Evolutionary conservation across 139 green algal genomes (phyloP), one percentile per base, ranked within the genome.

Genomic region (Chlorella sp.): DNA sequence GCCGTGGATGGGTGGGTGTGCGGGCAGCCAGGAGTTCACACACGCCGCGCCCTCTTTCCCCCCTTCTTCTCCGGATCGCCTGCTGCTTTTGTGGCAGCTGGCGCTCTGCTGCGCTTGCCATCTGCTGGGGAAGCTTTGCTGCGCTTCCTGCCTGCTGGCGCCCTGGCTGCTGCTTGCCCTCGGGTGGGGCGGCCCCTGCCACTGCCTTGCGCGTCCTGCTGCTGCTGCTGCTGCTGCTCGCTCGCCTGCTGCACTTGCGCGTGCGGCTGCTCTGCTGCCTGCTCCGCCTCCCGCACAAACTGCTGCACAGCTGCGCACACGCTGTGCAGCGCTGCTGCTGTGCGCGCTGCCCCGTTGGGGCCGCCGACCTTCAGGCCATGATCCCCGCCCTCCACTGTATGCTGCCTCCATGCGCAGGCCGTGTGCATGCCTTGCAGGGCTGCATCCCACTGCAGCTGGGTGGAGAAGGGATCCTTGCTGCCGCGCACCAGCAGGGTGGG

Each of bases 401-500:
- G 83, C 63, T 89, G 73, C 82, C 86, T 57, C 62, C 51, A 63
- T 16, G 51, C 51, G 15, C 25, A 25, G 30, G 15, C 2, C 71
- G 68, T 60, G 6, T 23, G 12, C 81, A 93, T 80, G 4, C 79
- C 47, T 16, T 20, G 32, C 47, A 81, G 51, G 16, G 85, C 64
- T 47, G 72, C 78, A 57, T 83, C 57, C 67, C 87, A 93, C 56
- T 51, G 39, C 23, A 73, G 34, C 30, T 82, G 38, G 55, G 71
- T 44, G 34, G 67, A 86, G 70, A 94, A 94, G 2, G 55, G 34
- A 62, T 94, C 91, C 6, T 71, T 74, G 32, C 25, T 92, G 71
- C 91, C 91, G 1, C 89, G 73, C 9, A 94, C 84, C 44, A 94
- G 87, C 28, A 94, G 80, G 41, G 91, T 4, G 4, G 91, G 91